Percentiles rank a stretch among this genome's conserved stretches.
Evolutionary conservation across 441 rosid genomes (phyloP).

Genomic region (Populus hybrid): DNA sequence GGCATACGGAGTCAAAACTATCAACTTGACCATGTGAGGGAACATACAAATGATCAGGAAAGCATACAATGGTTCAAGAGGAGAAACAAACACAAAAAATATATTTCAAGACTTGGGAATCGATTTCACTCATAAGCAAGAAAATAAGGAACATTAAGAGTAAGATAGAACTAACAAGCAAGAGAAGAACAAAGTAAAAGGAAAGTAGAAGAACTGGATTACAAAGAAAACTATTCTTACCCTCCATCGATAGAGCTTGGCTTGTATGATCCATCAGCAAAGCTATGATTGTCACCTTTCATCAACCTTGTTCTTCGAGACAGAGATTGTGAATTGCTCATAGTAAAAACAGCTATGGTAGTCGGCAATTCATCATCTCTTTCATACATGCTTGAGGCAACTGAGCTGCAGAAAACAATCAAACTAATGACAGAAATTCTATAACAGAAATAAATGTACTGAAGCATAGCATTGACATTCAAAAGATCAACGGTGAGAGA

Average conservation of each 20-base stretch:
- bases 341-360: conserved; percentile 61
- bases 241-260: conserved; percentile 70
- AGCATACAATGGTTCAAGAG: background rate
- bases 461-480: conserved; percentile 3
- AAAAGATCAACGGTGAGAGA: background rate
- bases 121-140: background rate
- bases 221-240: conserved; percentile 36
- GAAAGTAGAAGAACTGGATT: conserved; percentile 7
- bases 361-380: conserved; percentile 89
- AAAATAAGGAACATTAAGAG: background rate
- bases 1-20: background rate
- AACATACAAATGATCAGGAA: background rate
- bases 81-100: background rate
- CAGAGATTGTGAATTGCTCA: conserved; percentile 68
- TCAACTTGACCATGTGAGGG: background rate
- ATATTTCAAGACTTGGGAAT: background rate
- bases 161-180: background rate
- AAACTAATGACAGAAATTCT: conserved; percentile 27
- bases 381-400: conserved; percentile 67
- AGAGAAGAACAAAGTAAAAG: background rate
- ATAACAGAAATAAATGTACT: conserved; percentile 2
- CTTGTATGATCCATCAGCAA: conserved; percentile 64
- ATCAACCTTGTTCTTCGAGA: conserved; percentile 89
- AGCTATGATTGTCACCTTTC: conserved; percentile 73
- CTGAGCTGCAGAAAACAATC: conserved; percentile 63